Conservation (phyloP, 2,329 filamentous ascomycete species). For the Colletotrichum sidae region DNA sequence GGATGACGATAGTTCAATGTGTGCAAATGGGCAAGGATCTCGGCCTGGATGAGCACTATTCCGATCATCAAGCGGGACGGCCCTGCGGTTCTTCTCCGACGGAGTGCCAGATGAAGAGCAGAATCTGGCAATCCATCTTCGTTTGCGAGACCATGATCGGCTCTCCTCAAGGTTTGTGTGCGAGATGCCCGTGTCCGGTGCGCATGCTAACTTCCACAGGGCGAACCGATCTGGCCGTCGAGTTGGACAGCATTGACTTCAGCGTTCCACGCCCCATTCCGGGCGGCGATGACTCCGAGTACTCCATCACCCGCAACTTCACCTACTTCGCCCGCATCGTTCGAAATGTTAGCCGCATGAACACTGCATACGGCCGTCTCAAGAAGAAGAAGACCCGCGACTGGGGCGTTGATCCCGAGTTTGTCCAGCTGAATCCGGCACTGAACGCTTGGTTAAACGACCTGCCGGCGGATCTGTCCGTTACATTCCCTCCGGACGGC, state of each 20-base stretch:
- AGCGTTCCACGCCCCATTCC: conserved; percentile 71
- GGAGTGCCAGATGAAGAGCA: conserved; percentile 86
- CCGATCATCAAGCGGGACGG: conserved; percentile 78
- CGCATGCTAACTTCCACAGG: conserved; percentile 57
- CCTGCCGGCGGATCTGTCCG: conserved; percentile 80
- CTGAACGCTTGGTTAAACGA: conserved; percentile 81
- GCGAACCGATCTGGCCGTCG: conserved; percentile 81
- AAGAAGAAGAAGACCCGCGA: conserved; percentile 78
- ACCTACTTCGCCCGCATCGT: conserved; percentile 83
- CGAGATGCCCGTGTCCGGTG: neutral
- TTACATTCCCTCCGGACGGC: conserved; percentile 82
- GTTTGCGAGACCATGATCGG: conserved; percentile 93
- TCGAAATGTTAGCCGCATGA: conserved; percentile 82
- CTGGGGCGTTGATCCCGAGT: conserved; percentile 88
- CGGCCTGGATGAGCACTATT: conserved; percentile 87
- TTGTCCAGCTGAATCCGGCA: conserved; percentile 82
- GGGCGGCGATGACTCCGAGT: conserved; percentile 80
- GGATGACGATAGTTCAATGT: conserved; percentile 94
- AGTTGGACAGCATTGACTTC: conserved; percentile 81
- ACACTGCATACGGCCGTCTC: conserved; percentile 77
- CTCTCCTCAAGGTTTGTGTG: conserved; percentile 81
- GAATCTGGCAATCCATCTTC: conserved; percentile 91
- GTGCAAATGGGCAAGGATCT: conserved; percentile 94
- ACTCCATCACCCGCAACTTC: conserved; percentile 84
- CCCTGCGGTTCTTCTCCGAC: conserved; percentile 75